Evolutionary conservation across 805 yeast species (phyloP).

Genomic region (Yamadazyma tumulicola): DNA sequence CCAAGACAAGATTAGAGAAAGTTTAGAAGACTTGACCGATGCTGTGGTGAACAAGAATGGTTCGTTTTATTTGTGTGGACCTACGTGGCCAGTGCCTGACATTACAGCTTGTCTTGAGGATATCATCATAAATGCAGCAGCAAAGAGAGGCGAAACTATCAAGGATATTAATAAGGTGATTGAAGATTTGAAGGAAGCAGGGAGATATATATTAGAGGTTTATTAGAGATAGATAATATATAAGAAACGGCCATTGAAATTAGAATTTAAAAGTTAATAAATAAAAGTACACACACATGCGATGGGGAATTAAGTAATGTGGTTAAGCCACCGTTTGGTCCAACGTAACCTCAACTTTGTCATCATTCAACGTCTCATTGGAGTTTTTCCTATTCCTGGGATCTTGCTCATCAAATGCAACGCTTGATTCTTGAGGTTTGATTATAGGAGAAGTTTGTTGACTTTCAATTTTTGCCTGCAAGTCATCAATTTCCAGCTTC

Average conservation of each 20-base stretch:
- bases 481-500: conserved; percentile 63
- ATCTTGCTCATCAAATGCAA: no score
- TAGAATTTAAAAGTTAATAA: no score
- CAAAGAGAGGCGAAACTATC: conserved; percentile 53
- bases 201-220: conserved; percentile 90
- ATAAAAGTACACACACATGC: no score
- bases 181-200: conserved; percentile 90
- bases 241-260: no score
- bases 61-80: conserved; percentile 94
- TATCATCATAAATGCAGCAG: conserved; percentile 70
- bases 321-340: no score
- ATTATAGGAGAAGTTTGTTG: conserved; percentile 11
- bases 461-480: conserved; percentile 41
- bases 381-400: no score
- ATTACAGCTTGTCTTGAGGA: conserved; percentile 87
- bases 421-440: conserved; percentile 14
- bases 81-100: conserved; percentile 99
- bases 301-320: no score
- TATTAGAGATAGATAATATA: conserved; percentile 57
- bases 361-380: no score
- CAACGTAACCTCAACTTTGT: no score
- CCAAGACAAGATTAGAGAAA: conserved; percentile 87
- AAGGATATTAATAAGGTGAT: conserved; percentile 76
- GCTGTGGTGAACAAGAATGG: conserved; percentile 80
- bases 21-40: conserved; percentile 65